A percentile compares a stretch with the other conserved stretches of the same genome.
phyloP scores from a whole-genome alignment of 768 basidiomycete genomes.

The Leccinum fibrillosum region DNA sequence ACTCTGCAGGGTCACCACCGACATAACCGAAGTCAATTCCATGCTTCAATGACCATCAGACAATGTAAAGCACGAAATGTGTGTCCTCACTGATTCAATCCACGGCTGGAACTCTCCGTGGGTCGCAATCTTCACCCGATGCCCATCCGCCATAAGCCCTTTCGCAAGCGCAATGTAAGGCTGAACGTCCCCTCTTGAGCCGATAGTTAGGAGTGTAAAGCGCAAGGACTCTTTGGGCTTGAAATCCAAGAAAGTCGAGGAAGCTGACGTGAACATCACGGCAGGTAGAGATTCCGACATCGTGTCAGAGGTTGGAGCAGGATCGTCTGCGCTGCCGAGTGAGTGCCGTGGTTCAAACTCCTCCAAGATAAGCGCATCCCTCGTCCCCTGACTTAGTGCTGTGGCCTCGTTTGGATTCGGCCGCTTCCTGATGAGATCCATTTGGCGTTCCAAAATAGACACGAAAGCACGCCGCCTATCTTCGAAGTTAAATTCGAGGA shows the following conservation, averaged over 20 bases:
- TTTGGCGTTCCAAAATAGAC: slow-evolving; percentile 68
- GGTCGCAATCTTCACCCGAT: slow-evolving; percentile 86
- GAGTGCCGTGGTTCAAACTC: slow-evolving; percentile 65
- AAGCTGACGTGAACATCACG: slow-evolving; percentile 96
- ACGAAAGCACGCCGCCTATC: slow-evolving; percentile 81
- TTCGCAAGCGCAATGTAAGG: slow-evolving; percentile 96
- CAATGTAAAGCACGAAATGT: not conserved
- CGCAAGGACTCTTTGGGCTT: slow-evolving; percentile 82
- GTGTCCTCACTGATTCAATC: slow-evolving; percentile 80
- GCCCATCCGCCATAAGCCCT: slow-evolving; percentile 86
- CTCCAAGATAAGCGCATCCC: slow-evolving; percentile 78
- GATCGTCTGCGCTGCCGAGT: slow-evolving; percentile 36
- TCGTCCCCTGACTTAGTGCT: slow-evolving; percentile 49
- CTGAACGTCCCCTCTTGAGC: slow-evolving; percentile 95
- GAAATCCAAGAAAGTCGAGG: slow-evolving; percentile 95
- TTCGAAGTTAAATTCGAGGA: slow-evolving; percentile 87
- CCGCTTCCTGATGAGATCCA: slow-evolving; percentile 65
- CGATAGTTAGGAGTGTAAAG: slow-evolving; percentile 95
- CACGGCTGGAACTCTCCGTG: slow-evolving; percentile 94
- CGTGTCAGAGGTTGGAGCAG: slow-evolving; percentile 47
- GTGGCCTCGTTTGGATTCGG: slow-evolving; percentile 42
- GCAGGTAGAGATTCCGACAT: slow-evolving; percentile 74
- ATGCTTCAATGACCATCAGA: slow-evolving; percentile 48
- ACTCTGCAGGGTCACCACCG: slow-evolving; percentile 95
- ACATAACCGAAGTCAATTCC: slow-evolving; percentile 96